Conservation (phyloP, 2,329 filamentous ascomycete genomes). For the Aurifilum marmelostoma region DNA sequence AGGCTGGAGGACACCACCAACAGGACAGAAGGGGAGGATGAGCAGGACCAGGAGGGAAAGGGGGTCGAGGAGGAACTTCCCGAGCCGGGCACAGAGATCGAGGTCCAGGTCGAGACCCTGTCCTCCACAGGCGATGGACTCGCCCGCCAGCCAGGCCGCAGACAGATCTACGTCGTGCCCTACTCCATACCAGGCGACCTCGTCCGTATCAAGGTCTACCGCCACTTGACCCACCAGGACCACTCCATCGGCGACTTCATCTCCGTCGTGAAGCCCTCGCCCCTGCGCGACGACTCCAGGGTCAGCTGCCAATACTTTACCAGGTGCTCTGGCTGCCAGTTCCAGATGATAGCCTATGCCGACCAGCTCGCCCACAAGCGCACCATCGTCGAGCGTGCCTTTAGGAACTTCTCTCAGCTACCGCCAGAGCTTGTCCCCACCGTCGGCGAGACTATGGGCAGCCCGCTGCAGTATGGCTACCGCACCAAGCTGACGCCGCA, state of each 20-base stretch:
- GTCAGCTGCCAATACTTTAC: slow-evolving; percentile 86
- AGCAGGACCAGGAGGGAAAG: slow-evolving; percentile 33
- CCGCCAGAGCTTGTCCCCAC: slow-evolving; percentile 73
- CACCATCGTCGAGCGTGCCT: slow-evolving; percentile 87
- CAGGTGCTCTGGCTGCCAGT: slow-evolving; percentile 88
- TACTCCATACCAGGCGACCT: slow-evolving; percentile 86
- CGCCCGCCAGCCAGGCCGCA: slow-evolving; percentile 67
- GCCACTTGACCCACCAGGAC: slow-evolving; percentile 65
- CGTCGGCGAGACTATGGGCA: slow-evolving; percentile 84
- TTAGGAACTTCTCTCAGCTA: slow-evolving; percentile 85
- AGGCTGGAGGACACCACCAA: slow-evolving; percentile 37
- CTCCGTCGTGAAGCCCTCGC: slow-evolving; percentile 72
- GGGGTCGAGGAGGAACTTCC: slow-evolving; percentile 56
- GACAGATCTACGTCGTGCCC: slow-evolving; percentile 80
- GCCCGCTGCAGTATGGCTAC: slow-evolving; percentile 89
- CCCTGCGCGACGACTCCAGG: slow-evolving; percentile 74
- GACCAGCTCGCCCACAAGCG: slow-evolving; percentile 86
- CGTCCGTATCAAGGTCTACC: slow-evolving; percentile 77
- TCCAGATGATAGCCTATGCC: slow-evolving; percentile 92
- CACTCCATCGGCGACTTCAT: slow-evolving; percentile 84
- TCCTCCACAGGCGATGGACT: slow-evolving; percentile 94
- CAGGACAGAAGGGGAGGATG: slow-evolving; percentile 36
- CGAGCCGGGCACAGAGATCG: slow-evolving; percentile 72
- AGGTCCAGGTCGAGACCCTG: slow-evolving; percentile 78
- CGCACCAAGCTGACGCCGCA: slow-evolving; percentile 96